These are phyloP conservation scores for Solanum tacnaense DNA, from an alignment of 257 asterid genomes.

Conservation along the genomic window DNA sequence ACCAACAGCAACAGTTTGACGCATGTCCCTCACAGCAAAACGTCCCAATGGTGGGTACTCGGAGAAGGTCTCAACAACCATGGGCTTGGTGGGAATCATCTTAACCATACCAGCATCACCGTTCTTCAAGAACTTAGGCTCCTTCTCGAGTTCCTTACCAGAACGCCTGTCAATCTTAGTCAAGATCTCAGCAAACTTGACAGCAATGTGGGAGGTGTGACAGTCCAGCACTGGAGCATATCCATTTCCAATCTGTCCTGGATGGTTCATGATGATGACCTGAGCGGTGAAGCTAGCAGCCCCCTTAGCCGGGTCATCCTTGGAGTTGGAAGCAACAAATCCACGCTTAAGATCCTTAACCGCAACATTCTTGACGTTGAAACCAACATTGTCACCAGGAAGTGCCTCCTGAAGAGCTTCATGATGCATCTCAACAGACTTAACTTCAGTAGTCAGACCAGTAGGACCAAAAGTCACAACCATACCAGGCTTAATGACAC, in stretches of 20 bases:
- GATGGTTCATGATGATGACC: constrained; percentile 77
- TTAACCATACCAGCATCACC: constrained; percentile 72
- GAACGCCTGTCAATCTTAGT: constrained; percentile 81
- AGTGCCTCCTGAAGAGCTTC: constrained; percentile 67
- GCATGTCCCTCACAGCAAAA: constrained; percentile 71
- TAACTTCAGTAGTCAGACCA: constrained; percentile 70
- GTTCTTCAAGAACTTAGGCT: constrained; percentile 66
- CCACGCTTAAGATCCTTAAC: constrained; percentile 86
- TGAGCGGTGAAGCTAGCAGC: constrained; percentile 63
- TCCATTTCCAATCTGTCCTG: constrained; percentile 67
- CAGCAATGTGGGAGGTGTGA: constrained; percentile 69
- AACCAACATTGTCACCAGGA: constrained; percentile 81
- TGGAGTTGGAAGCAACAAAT: constrained; percentile 66
- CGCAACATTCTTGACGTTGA: constrained; percentile 75
- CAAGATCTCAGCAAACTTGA: constrained; percentile 47
- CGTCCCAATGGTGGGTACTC: constrained; percentile 64
- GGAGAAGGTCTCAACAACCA: constrained; percentile 62
- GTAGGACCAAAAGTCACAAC: constrained; percentile 65
- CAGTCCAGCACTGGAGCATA: constrained; percentile 66
- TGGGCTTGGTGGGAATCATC: constrained; percentile 79
- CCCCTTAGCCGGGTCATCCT: constrained; percentile 71
- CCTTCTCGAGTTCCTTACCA: constrained; percentile 71
- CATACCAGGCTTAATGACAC: constrained; percentile 58
- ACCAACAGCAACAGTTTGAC: constrained; percentile 75
- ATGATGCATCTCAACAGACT: constrained; percentile 86